Evolutionary conservation across 2,329 filamentous ascomycete genomes (phyloP), one percentile per base, ranked within the genome.

Genomic region (Orbilia javanica): DNA sequence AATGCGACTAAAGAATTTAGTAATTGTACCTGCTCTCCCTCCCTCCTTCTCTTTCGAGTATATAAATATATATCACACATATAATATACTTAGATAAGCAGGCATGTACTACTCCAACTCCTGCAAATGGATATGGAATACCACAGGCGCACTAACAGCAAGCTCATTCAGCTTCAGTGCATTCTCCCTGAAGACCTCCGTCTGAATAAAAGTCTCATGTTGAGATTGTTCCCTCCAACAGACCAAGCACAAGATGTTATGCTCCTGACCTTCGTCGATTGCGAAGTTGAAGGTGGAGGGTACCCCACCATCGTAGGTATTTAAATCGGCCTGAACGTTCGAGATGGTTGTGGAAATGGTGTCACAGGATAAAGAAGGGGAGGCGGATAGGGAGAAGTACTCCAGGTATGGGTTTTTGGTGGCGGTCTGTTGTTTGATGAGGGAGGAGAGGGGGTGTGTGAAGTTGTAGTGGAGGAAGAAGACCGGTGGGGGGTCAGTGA

Each of bases 381-480:
- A 5, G 36, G 46, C 27, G 3, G n/a, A 11, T 29, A 39, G n/a
- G 52, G 52, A 36, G 18, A 72, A 67, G 62, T 60, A 78, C 53
- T 78, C 74, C n/a, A 72, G 25, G 20, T 42, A 18, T 70, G 34
- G 60, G 22, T 34, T 42, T n/a, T 18, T 8, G 20, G 50, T 27
- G 22, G 50, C n/a, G n/a, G n/a, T n/a, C n/a, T n/a, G 44, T 29
- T 64, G 4, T n/a, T 52, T 3, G 42, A 50, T 27, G 63, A 31
- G 67, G 60, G 60, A 15, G 18, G 65, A 63, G 20, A 65, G 57
- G 8, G 65, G 60, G 18, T 53, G 18, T 4, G 50, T 29, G 64
- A 76, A 44, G 11, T 36, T 15, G 60, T 71, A 77, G 73, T 77
- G 73, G 42, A 15, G 15, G 18, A 77, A 10, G 36, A 20, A 6